These are phyloP conservation scores for Beauveria varroae DNA, from an alignment of 2,329 filamentous ascomycete genomes.

Conservation along the genomic window DNA sequence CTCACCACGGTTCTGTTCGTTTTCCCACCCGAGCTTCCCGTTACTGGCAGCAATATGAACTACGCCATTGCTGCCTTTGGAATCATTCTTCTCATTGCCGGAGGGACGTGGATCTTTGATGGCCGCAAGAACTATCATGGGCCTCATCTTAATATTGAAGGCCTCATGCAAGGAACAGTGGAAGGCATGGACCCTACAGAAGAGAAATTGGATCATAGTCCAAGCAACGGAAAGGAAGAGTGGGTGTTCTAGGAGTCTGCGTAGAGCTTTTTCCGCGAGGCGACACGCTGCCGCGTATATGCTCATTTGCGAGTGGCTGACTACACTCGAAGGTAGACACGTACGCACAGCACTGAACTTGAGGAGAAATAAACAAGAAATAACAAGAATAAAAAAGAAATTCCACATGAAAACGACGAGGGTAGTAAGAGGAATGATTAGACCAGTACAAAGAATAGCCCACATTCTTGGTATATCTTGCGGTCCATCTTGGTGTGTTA, in stretches of 20 bases:
- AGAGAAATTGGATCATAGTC: neutral
- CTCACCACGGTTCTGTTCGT: slow-evolving; percentile 58
- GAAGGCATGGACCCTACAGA: slow-evolving; percentile 3
- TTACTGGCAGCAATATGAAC: slow-evolving; percentile 62
- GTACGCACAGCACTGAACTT: no score
- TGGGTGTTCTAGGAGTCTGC: neutral
- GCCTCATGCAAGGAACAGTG: neutral
- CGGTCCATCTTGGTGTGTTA: no score
- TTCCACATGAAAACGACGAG: no score
- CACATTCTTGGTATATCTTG: no score
- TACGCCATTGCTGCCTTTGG: slow-evolving; percentile 43
- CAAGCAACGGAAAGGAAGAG: neutral
- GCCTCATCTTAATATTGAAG: neutral
- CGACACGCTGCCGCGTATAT: no score
- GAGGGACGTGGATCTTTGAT: slow-evolving; percentile 38
- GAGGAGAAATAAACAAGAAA: no score
- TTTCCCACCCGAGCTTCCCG: slow-evolving; percentile 31
- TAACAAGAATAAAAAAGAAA: neutral
- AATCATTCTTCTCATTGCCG: slow-evolving; percentile 37
- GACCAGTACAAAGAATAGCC: no score
- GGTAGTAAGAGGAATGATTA: neutral
- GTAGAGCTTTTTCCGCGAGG: no score
- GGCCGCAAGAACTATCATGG: slow-evolving; percentile 38
- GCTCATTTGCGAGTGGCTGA: no score
- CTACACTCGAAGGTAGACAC: no score